Evolutionary conservation across 2,329 filamentous ascomycete species (phyloP).

Genomic region (Diaporthe aspalathi): DNA sequence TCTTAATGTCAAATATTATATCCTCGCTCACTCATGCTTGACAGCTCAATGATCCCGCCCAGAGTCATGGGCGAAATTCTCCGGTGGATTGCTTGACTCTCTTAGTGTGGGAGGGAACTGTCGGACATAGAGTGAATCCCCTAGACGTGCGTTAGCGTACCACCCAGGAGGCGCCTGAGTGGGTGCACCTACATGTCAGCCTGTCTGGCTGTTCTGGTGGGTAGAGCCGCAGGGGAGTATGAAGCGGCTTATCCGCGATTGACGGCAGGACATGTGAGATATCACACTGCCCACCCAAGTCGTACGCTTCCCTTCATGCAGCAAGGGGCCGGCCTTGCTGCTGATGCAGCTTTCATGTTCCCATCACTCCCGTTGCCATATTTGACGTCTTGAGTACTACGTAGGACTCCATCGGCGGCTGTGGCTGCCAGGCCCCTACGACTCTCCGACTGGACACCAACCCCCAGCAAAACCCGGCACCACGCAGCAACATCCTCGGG

Average conservation of each 20-base stretch:
- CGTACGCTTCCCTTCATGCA: neutral
- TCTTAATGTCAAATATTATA: conserved; percentile 1
- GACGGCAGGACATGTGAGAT: neutral
- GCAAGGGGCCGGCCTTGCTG: neutral
- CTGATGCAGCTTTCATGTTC: neutral
- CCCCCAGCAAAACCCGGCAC: conserved; percentile 2
- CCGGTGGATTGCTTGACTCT: neutral
- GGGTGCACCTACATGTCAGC: neutral
- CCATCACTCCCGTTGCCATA: neutral
- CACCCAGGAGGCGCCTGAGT: neutral
- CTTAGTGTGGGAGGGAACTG: neutral
- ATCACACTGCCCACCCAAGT: neutral
- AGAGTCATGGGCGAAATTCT: neutral
- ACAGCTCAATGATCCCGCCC: neutral
- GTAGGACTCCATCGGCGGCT: neutral
- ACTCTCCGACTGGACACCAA: neutral
- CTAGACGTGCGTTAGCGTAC: conserved; percentile 19
- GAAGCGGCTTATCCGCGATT: conserved; percentile 11
- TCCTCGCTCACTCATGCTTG: neutral
- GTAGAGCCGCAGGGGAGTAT: neutral
- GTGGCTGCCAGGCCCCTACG: neutral
- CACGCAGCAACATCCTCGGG: neutral
- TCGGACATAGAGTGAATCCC: conserved; percentile 4
- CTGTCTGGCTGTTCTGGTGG: neutral
- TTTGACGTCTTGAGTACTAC: conserved; percentile 5